Evolutionary conservation across 2,329 filamentous ascomycete genomes (phyloP), one percentile per base, ranked within the genome.

Genomic region (Cercospora beticola): DNA sequence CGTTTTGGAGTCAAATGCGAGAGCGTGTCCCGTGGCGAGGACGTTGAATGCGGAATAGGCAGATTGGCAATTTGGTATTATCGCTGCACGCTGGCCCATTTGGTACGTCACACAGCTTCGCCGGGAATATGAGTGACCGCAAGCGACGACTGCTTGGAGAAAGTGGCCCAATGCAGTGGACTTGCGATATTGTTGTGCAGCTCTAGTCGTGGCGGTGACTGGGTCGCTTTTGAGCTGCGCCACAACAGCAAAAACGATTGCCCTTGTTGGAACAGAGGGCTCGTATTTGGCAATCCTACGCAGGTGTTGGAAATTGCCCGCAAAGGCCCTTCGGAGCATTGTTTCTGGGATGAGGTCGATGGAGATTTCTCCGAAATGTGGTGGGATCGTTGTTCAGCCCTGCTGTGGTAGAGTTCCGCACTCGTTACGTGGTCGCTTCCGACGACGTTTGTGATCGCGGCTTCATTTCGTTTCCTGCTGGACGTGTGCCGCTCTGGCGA

Each of bases 401-500:
- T 33, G 26, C 26, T 4, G 26, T 18, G 26, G 54, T 3, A 31
- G 54, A 18, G 23, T 31, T 57, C 54, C 28, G 54, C 54, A 30
- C 14, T 16, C 54, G 54, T 26, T 18, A 26, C 52, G 52, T 56
- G 21, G 18, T 26, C 52, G n/a, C 52, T 57, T 28, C 52, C 52
- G 52, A 57, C 52, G 23, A 57, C 52, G 52, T 57, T 57, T 57
- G 52, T 28, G 52, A 57, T 57, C 23, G 54, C 54, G 54, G 54
- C 54, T 14, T 57, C 54, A 30, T 30, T 57, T 30, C 54, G 54
- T 57, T 57, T 31, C 5, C 54, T 57, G 54, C 3, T 57, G 54
- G n/a, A 26, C 54, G 54, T 31, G 0, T n/a, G 36, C 36, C 36
- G 36, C 16, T n/a, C 36, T 43, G 36, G 36, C 36, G 36, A 40